Conservation (phyloP, 257 asterid species). For the Fraxinus quadrangulata region DNA sequence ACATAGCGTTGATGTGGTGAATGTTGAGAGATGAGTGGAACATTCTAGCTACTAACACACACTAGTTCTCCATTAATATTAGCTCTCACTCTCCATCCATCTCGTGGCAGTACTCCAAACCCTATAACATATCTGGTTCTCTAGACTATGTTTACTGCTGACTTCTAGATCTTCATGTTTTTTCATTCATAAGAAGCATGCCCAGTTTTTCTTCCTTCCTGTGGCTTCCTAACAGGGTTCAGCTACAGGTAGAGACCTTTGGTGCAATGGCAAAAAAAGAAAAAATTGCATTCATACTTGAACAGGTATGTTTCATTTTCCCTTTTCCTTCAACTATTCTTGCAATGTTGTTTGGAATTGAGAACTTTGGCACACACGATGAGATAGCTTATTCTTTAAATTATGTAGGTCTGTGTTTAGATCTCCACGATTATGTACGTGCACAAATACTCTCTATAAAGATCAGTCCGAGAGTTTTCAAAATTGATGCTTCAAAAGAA, state of each 20-base stretch:
- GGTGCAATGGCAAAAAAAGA: slow-evolving; percentile 99
- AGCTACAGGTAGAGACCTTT: slow-evolving; percentile 83
- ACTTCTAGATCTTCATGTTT: background rate
- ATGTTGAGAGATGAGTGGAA: too few relatives aligned
- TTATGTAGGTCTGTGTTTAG: too few relatives aligned
- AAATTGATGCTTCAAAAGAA: slow-evolving; percentile 78
- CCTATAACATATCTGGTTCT: background rate
- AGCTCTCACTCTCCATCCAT: background rate
- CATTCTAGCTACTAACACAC: too few relatives aligned
- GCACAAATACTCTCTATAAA: slow-evolving; percentile 92
- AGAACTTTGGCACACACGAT: slow-evolving; percentile 16
- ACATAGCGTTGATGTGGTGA: too few relatives aligned
- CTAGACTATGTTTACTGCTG: background rate
- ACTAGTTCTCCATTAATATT: background rate
- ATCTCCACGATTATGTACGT: too few relatives aligned
- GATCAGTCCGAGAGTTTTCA: slow-evolving; percentile 94
- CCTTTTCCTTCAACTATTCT: slow-evolving; percentile 13
- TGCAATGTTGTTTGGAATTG: background rate
- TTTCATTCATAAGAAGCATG: too few relatives aligned
- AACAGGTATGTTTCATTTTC: slow-evolving; percentile 61
- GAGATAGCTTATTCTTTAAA: background rate
- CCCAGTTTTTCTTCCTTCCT: background rate
- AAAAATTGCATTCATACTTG: slow-evolving; percentile 94
- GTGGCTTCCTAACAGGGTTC: slow-evolving; percentile 13
- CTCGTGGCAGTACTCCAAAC: background rate